A percentile compares a stretch with the other conserved stretches of the same genome.
Conservation (phyloP, 768 basidiomycete species). For the Mycena olivaceomarginata region DNA sequence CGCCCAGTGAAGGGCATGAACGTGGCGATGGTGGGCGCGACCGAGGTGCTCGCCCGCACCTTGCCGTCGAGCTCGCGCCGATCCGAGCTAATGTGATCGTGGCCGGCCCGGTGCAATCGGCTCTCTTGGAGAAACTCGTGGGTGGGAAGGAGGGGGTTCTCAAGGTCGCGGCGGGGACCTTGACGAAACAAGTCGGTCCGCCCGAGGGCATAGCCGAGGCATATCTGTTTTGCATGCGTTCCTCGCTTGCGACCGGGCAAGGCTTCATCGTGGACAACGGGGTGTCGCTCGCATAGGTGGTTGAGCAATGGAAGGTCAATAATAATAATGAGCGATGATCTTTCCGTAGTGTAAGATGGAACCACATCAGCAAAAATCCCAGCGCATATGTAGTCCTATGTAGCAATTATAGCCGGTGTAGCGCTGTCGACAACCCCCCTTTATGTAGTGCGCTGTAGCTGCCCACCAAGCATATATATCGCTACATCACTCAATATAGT, state of each 20-base stretch:
- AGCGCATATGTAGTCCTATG: no score
- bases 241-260: background rate
- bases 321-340: no score
- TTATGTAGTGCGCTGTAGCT: no score
- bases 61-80: conserved; percentile 2
- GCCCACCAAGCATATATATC: no score
- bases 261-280: conserved; percentile 1
- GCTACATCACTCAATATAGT: no score
- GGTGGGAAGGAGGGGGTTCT: background rate
- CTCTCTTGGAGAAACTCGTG: background rate
- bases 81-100: background rate
- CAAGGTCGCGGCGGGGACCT: conserved; percentile 2
- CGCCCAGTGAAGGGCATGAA: background rate
- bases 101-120: background rate
- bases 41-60: conserved; percentile 3
- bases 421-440: no score
- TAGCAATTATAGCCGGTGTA: no score
- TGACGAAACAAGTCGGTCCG: background rate
- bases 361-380: no score
- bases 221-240: conserved; percentile 7
- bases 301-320: no score
- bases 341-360: no score
- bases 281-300: background rate
- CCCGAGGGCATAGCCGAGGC: background rate
- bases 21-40: background rate